phyloP scores from a whole-genome alignment of 2,329 filamentous ascomycete species.

The Epichloe uncinata region DNA sequence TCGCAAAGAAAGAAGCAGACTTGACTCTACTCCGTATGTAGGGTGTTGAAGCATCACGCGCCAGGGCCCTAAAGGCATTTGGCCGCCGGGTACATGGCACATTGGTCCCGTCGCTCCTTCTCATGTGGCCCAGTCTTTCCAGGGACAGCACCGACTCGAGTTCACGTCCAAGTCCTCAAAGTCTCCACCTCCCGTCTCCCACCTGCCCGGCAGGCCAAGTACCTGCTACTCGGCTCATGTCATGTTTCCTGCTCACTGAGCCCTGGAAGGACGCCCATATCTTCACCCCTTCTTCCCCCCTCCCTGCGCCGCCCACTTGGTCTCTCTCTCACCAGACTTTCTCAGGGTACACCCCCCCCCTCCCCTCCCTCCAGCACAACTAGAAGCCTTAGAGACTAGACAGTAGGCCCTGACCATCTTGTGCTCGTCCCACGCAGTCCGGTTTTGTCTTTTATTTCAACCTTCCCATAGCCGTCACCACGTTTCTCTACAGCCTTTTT shows the following conservation, averaged over 20 bases:
- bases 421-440: slow-evolving; percentile 10
- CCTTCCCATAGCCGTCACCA: slow-evolving; percentile 19
- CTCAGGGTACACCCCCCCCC: not conserved
- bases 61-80: too few relatives aligned
- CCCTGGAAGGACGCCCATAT: not conserved
- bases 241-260: not conserved
- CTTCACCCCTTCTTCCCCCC: not conserved
- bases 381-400: slow-evolving; percentile 2
- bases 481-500: slow-evolving; percentile 12
- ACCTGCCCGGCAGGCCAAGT: too few relatives aligned
- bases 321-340: not conserved
- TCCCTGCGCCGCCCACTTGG: slow-evolving; percentile 4
- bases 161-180: not conserved
- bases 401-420: slow-evolving; percentile 8
- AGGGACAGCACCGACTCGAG: not conserved
- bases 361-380: not conserved
- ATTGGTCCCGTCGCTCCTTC: not conserved
- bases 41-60: too few relatives aligned
- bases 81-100: too few relatives aligned
- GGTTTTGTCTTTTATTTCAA: slow-evolving; percentile 18
- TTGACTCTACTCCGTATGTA: too few relatives aligned
- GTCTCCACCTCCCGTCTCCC: not conserved
- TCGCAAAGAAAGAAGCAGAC: too few relatives aligned
- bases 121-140: not conserved
- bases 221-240: too few relatives aligned